These are phyloP conservation scores for Tremella fuciformis DNA, from an alignment of 768 basidiomycete species.

Conservation along the genomic window DNA sequence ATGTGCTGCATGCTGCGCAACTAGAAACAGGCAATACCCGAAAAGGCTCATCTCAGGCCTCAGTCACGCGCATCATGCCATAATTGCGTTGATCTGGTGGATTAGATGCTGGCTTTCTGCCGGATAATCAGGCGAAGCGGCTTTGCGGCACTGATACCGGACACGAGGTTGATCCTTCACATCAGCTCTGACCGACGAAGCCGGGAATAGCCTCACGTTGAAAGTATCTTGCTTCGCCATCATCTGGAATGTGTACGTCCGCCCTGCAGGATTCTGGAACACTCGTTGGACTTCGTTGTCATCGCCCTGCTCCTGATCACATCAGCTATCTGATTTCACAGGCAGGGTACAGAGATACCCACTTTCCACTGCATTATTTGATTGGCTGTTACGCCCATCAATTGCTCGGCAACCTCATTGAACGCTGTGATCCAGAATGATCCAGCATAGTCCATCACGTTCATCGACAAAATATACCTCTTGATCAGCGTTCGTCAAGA, in stretches of 20 bases:
- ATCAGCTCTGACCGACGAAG: neutral
- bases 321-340: slow-evolving; percentile 8
- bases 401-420: slow-evolving; percentile 76
- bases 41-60: neutral
- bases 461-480: slow-evolving; percentile 70
- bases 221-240: slow-evolving; percentile 81
- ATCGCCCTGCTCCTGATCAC: slow-evolving; percentile 59
- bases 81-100: slow-evolving; percentile 58
- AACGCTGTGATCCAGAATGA: slow-evolving; percentile 93
- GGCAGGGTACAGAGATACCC: slow-evolving; percentile 5
- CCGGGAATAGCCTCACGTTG: slow-evolving; percentile 54
- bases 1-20: neutral
- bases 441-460: slow-evolving; percentile 82
- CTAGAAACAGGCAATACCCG: neutral
- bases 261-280: slow-evolving; percentile 65
- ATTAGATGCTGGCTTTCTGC: slow-evolving; percentile 63
- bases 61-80: slow-evolving; percentile 1
- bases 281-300: slow-evolving; percentile 61
- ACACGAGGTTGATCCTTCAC: slow-evolving; percentile 73
- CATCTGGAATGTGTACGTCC: slow-evolving; percentile 75
- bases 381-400: slow-evolving; percentile 77
- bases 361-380: slow-evolving; percentile 75
- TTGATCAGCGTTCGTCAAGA: slow-evolving; percentile 9
- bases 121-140: slow-evolving; percentile 65
- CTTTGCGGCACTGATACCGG: slow-evolving; percentile 74